Percentiles rank a stretch among this genome's conserved stretches.
These are phyloP conservation scores for Bassia scoparia DNA, from an alignment of 148 eudicot genomes.

Conservation along the genomic window DNA sequence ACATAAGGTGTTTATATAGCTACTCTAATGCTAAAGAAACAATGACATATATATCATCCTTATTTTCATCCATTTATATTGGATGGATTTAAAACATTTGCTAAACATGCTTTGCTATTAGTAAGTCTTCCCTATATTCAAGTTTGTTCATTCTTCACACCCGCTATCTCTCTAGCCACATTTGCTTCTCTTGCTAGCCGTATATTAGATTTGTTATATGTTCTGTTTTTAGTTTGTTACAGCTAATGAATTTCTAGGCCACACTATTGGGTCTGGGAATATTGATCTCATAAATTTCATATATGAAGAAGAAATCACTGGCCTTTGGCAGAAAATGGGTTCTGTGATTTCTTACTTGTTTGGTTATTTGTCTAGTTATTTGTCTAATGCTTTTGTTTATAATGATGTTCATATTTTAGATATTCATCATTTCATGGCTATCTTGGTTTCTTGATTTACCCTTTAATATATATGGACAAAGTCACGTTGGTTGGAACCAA, in stretches of 20 bases:
- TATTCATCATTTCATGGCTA: too few relatives aligned
- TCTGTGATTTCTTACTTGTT: too few relatives aligned
- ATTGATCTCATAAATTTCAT: neutral
- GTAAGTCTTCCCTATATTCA: neutral
- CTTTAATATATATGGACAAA: too few relatives aligned
- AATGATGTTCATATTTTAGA: too few relatives aligned
- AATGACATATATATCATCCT: neutral
- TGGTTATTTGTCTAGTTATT: too few relatives aligned
- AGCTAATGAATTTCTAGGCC: neutral
- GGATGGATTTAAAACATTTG: neutral
- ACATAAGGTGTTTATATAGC: neutral
- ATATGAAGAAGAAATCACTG: neutral
- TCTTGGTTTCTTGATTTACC: too few relatives aligned
- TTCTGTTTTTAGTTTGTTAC: neutral
- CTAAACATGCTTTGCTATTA: neutral
- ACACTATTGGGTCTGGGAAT: neutral
- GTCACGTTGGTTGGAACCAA: too few relatives aligned
- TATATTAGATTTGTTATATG: neutral
- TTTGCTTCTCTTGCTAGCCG: neutral
- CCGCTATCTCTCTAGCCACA: neutral
- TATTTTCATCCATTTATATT: neutral
- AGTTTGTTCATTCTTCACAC: neutral
- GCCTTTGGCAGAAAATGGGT: neutral
- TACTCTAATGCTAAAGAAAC: neutral
- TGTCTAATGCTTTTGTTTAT: too few relatives aligned